These are phyloP conservation scores for Metarhizium album DNA, from an alignment of 2,329 filamentous ascomycete species.

Conservation along the genomic window DNA sequence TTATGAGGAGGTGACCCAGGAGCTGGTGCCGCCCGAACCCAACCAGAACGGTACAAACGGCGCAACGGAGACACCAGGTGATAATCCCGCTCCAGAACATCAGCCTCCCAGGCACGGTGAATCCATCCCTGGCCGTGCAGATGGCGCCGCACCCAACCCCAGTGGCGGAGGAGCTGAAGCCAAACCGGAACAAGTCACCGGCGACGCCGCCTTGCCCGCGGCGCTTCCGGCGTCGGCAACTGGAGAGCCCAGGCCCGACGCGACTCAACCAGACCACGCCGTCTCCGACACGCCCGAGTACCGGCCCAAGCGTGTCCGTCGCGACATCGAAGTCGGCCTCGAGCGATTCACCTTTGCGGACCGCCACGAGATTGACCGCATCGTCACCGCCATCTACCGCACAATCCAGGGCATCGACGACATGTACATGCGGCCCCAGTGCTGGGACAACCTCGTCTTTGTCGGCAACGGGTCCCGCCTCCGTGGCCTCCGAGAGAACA, in stretches of 20 bases:
- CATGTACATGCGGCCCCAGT: slow-evolving; percentile 68
- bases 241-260: background rate
- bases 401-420: slow-evolving; percentile 76
- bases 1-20: slow-evolving; percentile 57
- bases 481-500: slow-evolving; percentile 77
- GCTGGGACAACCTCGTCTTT: slow-evolving; percentile 89
- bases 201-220: background rate
- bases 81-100: slow-evolving; percentile 3
- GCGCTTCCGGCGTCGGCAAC: slow-evolving; percentile 3
- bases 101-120: slow-evolving; percentile 1
- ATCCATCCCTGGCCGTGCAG: background rate
- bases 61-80: slow-evolving; percentile 8
- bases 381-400: slow-evolving; percentile 74
- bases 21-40: slow-evolving; percentile 34
- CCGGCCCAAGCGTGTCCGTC: slow-evolving; percentile 46
- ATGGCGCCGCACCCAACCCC: background rate
- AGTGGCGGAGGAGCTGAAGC: slow-evolving; percentile 3
- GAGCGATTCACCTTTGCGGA: slow-evolving; percentile 64
- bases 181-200: slow-evolving; percentile 4
- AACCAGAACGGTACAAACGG: slow-evolving; percentile 17
- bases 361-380: slow-evolving; percentile 66
- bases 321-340: slow-evolving; percentile 64
- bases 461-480: slow-evolving; percentile 73
- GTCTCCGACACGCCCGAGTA: slow-evolving; percentile 26
- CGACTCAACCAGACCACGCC: slow-evolving; percentile 7